phyloP scores from a whole-genome alignment of 805 yeast species.

The Debaryomyces hansenii region DNA sequence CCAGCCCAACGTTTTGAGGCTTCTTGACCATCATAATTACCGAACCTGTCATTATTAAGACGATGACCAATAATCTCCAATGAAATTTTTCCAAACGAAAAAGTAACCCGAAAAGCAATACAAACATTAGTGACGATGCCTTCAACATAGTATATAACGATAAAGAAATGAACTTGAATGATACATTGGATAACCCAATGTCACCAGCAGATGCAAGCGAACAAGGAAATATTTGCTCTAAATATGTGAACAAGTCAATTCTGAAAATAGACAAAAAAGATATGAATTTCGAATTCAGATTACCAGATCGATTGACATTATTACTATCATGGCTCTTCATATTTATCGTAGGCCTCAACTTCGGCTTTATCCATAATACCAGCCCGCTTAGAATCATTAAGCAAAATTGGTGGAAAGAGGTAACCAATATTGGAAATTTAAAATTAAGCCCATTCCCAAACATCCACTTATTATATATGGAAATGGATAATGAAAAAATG shows the following conservation, averaged over 20 bases:
- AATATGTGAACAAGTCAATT: constrained; percentile 29
- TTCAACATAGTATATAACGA: constrained; percentile 92
- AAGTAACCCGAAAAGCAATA: constrained; percentile 80
- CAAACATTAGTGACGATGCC: constrained; percentile 85
- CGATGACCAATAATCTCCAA: constrained; percentile 66
- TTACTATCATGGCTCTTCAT: neutral
- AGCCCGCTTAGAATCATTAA: constrained; percentile 54
- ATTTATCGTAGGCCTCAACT: constrained; percentile 41
- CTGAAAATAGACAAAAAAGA: constrained; percentile 19
- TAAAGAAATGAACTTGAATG: constrained; percentile 75
- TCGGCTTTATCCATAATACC: constrained; percentile 47
- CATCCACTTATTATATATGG: constrained; percentile 96
- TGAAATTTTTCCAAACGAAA: constrained; percentile 77
- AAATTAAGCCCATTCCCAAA: constrained; percentile 80
- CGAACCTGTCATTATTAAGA: constrained; percentile 75
- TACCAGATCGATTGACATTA: neutral
- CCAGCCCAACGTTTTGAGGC: constrained; percentile 7
- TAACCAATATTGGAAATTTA: constrained; percentile 79
- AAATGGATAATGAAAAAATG: constrained; percentile 62
- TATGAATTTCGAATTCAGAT: constrained; percentile 3
- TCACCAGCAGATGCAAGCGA: constrained; percentile 89
- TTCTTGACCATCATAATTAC: constrained; percentile 82
- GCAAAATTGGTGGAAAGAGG: constrained; percentile 80
- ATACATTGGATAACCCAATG: constrained; percentile 87
- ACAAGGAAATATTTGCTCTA: constrained; percentile 71